Conservation (phyloP, 2,329 filamentous ascomycete species). For the Periconia digitata region DNA sequence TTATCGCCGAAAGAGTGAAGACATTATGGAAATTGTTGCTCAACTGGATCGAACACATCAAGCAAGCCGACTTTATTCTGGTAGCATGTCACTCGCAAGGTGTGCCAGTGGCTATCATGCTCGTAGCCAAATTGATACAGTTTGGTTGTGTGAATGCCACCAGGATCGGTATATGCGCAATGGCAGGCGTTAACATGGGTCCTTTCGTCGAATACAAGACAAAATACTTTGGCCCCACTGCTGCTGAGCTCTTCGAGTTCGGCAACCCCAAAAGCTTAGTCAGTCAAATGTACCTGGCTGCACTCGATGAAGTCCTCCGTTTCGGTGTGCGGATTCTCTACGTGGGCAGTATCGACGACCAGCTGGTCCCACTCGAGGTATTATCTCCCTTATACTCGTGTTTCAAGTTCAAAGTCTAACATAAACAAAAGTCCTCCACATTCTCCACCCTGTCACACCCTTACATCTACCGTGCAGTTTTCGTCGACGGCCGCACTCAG, state of each 20-base stretch:
- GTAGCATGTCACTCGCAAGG: constrained; percentile 96
- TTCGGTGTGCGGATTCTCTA: constrained; percentile 84
- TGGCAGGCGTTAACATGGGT: constrained; percentile 90
- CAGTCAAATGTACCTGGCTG: constrained; percentile 76
- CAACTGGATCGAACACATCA: constrained; percentile 92
- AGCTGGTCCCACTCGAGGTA: constrained; percentile 89
- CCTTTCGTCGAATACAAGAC: constrained; percentile 93
- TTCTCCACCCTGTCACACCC: constrained; percentile 86
- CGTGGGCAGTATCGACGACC: constrained; percentile 93
- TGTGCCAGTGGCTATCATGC: constrained; percentile 89
- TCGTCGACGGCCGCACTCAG: constrained; percentile 90
- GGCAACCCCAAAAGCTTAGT: constrained; percentile 78
- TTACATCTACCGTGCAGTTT: constrained; percentile 93
- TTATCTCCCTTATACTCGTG: constrained; percentile 16
- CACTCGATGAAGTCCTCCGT: constrained; percentile 72
- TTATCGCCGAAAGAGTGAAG: constrained; percentile 84
- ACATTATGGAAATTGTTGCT: constrained; percentile 91
- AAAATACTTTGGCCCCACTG: constrained; percentile 83
- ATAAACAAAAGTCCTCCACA: constrained; percentile 66
- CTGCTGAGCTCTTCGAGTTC: constrained; percentile 95
- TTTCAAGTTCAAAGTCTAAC: constrained; percentile 5
- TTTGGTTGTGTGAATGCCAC: constrained; percentile 78
- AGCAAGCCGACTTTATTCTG: constrained; percentile 83
- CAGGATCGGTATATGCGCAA: constrained; percentile 81
- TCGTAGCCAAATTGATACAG: constrained; percentile 88